Evolutionary conservation across 768 basidiomycete species (phyloP).

Genomic region (Tricholoma matsutake): DNA sequence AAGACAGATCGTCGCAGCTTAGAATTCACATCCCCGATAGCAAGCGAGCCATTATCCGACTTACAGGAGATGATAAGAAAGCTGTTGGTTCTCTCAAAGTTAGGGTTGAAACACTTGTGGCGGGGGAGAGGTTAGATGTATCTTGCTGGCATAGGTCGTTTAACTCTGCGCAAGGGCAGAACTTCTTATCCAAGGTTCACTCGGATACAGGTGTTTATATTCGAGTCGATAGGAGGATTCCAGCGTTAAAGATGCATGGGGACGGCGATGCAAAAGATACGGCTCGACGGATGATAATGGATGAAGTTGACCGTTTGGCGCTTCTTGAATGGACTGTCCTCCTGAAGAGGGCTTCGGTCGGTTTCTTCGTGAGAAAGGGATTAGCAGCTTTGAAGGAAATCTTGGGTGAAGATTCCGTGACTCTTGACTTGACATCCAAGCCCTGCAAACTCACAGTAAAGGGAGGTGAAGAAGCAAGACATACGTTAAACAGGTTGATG

Average conservation of each 20-base stretch:
- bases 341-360: conserved; percentile 37
- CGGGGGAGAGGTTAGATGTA: conserved; percentile 44
- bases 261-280: conserved; percentile 33
- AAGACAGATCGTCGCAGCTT: conserved; percentile 35
- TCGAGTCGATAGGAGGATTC: conserved; percentile 43
- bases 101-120: conserved; percentile 50
- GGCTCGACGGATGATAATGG: conserved; percentile 43
- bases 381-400: conserved; percentile 48
- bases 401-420: conserved; percentile 52
- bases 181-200: conserved; percentile 34
- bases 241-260: conserved; percentile 46
- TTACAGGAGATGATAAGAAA: conserved; percentile 52
- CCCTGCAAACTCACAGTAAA: conserved; percentile 44
- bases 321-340: conserved; percentile 38
- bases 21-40: conserved; percentile 18
- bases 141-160: conserved; percentile 51
- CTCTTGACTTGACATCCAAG: conserved; percentile 35
- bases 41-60: conserved; percentile 34
- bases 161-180: conserved; percentile 20
- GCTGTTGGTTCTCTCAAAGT: conserved; percentile 57
- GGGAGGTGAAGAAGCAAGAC: conserved; percentile 55
- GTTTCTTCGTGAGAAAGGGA: conserved; percentile 51
- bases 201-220: conserved; percentile 40
- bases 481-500: conserved; percentile 42
- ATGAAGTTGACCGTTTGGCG: conserved; percentile 46